These are phyloP conservation scores for Kodamaea plutei DNA, from an alignment of 1,139 yeast genomes.

Conservation along the genomic window DNA sequence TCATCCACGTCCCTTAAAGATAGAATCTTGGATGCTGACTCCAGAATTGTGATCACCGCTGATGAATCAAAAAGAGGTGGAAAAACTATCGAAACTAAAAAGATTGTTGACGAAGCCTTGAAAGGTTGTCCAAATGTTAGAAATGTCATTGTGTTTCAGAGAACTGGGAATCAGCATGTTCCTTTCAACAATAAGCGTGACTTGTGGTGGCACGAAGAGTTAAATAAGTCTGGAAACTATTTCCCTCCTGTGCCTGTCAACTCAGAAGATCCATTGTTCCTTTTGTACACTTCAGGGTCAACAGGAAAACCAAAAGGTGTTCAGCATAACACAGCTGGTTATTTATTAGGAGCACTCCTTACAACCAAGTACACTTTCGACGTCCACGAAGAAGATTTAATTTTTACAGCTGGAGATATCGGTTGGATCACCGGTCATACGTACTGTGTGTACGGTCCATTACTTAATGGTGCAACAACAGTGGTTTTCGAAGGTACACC, in stretches of 20 bases:
- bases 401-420: conserved; percentile 84
- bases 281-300: conserved; percentile 65
- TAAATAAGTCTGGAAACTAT: conserved; percentile 61
- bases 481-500: conserved; percentile 87
- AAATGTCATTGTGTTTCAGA: conserved; percentile 66
- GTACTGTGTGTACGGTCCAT: conserved; percentile 78
- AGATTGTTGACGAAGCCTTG: conserved; percentile 78
- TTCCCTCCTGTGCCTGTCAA: conserved; percentile 57
- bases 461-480: conserved; percentile 73
- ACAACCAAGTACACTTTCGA: conserved; percentile 76
- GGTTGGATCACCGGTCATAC: conserved; percentile 93
- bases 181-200: conserved; percentile 63
- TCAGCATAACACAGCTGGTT: conserved; percentile 77
- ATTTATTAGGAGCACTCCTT: conserved; percentile 63
- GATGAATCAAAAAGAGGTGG: conserved; percentile 85
- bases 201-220: conserved; percentile 79
- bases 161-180: conserved; percentile 67
- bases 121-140: conserved; percentile 63
- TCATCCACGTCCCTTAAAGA: conserved; percentile 72
- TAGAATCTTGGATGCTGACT: conserved; percentile 73
- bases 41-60: conserved; percentile 68
- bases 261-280: conserved; percentile 60
- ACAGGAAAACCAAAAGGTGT: conserved; percentile 71
- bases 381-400: conserved; percentile 63
- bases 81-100: conserved; percentile 75